These are phyloP conservation scores for Exidia glandulosa DNA, from an alignment of 768 basidiomycete genomes.

Conservation along the genomic window DNA sequence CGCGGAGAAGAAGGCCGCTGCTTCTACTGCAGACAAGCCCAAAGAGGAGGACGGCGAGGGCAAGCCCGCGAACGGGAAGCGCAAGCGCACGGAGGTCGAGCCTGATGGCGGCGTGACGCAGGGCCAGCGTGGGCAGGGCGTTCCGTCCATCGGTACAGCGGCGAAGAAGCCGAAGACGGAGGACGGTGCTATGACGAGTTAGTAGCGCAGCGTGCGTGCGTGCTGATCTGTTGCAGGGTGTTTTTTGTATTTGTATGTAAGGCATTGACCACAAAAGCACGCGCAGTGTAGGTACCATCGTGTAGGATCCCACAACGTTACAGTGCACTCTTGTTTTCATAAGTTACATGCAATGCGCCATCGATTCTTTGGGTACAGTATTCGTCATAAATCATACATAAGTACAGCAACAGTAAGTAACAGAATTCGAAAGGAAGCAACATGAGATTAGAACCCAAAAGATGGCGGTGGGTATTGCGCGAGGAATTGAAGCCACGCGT, in stretches of 20 bases:
- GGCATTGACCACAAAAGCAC: not conserved
- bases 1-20: constrained; percentile 7
- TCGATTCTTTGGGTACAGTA: no score
- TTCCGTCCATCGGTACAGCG: constrained; percentile 31
- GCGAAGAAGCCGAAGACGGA: constrained; percentile 35
- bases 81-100: constrained; percentile 57
- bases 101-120: constrained; percentile 67
- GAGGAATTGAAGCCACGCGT: no score
- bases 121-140: constrained; percentile 51
- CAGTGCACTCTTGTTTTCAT: no score
- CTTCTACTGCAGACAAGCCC: constrained; percentile 12
- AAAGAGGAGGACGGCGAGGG: constrained; percentile 6
- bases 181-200: constrained; percentile 6
- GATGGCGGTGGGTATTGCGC: no score
- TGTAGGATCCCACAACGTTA: no score
- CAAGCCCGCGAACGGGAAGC: constrained; percentile 43
- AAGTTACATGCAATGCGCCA: no score
- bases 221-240: not conserved
- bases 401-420: no score
- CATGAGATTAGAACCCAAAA: no score
- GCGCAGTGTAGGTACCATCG: no score
- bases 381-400: no score
- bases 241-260: not conserved
- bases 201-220: not conserved
- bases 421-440: no score